Evolutionary conservation across 2,329 filamentous ascomycete species (phyloP).

Genomic region (Fusarium guadeloupense): DNA sequence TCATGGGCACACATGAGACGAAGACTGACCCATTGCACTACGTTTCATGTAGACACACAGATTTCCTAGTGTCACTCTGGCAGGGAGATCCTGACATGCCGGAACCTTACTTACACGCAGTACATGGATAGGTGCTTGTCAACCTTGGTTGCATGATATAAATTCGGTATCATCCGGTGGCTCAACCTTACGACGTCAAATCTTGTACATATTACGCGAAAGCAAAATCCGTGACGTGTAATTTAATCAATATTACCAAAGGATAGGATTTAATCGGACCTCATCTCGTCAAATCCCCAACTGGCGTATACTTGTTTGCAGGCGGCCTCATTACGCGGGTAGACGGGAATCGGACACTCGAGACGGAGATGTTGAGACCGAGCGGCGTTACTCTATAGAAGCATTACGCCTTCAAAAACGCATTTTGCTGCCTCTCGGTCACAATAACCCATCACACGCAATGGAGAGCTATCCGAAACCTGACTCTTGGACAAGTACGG

Average conservation of each 20-base stretch:
- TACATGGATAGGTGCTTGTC: conserved; percentile 5
- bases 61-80: background rate
- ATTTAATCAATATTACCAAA: conserved; percentile 2
- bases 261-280: background rate
- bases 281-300: conserved; percentile 8
- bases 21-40: conserved; percentile 21
- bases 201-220: background rate
- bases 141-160: conserved; percentile 13
- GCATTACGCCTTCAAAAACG: conserved; percentile 14
- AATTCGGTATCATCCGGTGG: conserved; percentile 23
- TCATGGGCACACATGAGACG: conserved; percentile 24
- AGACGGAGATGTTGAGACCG: conserved; percentile 3
- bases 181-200: conserved; percentile 4
- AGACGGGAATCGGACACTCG: background rate
- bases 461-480: too few species aligned
- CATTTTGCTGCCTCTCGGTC: background rate
- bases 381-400: conserved; percentile 2
- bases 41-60: conserved; percentile 23
- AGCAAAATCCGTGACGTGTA: background rate
- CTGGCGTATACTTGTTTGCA: background rate
- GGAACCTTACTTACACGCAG: conserved; percentile 14
- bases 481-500: too few species aligned
- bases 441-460: background rate
- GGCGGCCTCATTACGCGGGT: background rate
- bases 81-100: conserved; percentile 27